Conservation (phyloP, 2,329 filamentous ascomycete species). For the Botrytis cinerea region DNA sequence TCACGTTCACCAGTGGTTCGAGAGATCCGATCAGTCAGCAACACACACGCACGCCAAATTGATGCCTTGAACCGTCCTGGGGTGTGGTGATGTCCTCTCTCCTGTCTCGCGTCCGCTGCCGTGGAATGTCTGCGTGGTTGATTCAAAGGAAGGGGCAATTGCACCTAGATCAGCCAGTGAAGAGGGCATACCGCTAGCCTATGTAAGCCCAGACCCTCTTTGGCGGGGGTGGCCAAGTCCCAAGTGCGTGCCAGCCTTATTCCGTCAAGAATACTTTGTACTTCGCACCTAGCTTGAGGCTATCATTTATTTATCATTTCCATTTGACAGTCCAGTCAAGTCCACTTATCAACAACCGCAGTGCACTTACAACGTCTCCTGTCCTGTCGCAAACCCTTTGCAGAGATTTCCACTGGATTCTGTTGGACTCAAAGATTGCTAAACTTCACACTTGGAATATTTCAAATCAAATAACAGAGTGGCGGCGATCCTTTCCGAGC, state of each 20-base stretch:
- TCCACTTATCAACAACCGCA: conserved; percentile 8
- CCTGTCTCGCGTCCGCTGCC: background rate
- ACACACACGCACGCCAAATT: background rate
- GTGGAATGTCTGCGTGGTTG: background rate
- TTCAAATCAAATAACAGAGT: background rate
- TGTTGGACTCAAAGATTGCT: too few species aligned
- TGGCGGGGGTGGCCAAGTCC: background rate
- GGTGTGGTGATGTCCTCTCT: background rate
- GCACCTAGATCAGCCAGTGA: background rate
- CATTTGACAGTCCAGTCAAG: background rate
- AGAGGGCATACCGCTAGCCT: background rate
- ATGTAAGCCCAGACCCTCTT: background rate
- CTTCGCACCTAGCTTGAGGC: background rate
- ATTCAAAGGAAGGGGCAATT: background rate
- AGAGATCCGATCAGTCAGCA: background rate
- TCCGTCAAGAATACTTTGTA: too few species aligned
- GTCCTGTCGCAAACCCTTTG: conserved; percentile 4
- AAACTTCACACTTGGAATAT: background rate
- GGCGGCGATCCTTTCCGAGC: background rate
- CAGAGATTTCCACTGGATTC: background rate
- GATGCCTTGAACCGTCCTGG: background rate
- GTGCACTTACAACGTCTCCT: background rate
- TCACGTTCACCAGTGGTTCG: too few species aligned
- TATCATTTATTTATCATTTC: background rate
- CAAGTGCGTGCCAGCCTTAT: conserved; percentile 5